phyloP scores from a whole-genome alignment of 768 basidiomycete genomes.

The Trametopsis cervina region DNA sequence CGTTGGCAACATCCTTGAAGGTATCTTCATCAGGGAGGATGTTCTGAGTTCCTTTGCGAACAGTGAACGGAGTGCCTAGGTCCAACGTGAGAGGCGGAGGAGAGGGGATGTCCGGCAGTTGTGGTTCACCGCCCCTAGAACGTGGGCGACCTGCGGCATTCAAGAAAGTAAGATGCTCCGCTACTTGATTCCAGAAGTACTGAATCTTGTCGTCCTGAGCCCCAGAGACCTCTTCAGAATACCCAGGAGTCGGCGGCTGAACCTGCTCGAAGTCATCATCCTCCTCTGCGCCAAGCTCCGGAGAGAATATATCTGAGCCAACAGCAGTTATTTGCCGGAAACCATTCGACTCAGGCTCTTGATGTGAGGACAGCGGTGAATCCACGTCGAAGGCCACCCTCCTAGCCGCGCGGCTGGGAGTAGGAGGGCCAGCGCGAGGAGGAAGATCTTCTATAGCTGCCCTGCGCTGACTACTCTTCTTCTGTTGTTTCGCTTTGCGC shows the following conservation, averaged over 20 bases:
- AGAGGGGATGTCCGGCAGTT: constrained; percentile 8
- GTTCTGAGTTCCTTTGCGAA: not conserved
- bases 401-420: constrained; percentile 50
- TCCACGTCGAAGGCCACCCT: constrained; percentile 15
- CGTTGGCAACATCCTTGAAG: constrained; percentile 9
- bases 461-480: constrained; percentile 9
- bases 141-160: constrained; percentile 30
- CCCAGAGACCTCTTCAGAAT: constrained; percentile 42
- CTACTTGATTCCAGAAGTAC: constrained; percentile 80
- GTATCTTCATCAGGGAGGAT: constrained; percentile 3
- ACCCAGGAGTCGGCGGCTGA: not conserved
- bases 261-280: not conserved
- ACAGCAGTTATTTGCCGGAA: constrained; percentile 14
- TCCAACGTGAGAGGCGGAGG: constrained; percentile 11
- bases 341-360: constrained; percentile 9
- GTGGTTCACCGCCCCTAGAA: not conserved
- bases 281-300: constrained; percentile 2
- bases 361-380: constrained; percentile 8
- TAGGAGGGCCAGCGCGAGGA: constrained; percentile 50
- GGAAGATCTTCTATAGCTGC: constrained; percentile 29
- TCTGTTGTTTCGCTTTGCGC: constrained; percentile 25
- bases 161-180: constrained; percentile 70
- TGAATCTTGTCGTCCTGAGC: constrained; percentile 73
- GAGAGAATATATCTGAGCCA: constrained; percentile 9
- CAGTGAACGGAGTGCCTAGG: constrained; percentile 11